Conservation (phyloP, 176 grass and related monocot species). For the Echinochloa phyllopogon region DNA sequence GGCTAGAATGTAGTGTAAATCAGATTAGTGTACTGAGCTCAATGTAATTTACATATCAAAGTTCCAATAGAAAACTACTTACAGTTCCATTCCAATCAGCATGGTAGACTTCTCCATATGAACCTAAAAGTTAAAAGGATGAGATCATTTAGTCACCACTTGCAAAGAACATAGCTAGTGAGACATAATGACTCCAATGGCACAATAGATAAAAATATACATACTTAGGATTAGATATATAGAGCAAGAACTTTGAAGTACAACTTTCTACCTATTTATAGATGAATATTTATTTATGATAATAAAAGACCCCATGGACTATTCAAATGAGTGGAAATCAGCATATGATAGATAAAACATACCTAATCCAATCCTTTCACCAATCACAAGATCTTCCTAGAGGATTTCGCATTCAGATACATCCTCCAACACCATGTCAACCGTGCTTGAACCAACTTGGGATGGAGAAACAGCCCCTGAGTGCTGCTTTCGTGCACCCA, state of each 20-base stretch:
- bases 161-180: slow-evolving; percentile 5
- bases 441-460: slow-evolving; percentile 50
- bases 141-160: slow-evolving; percentile 22
- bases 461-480: slow-evolving; percentile 54
- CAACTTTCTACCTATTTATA: slow-evolving; percentile 19
- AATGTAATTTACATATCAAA: slow-evolving; percentile 3
- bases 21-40: background rate
- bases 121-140: slow-evolving; percentile 67
- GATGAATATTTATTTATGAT: slow-evolving; percentile 29
- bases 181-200: slow-evolving; percentile 5
- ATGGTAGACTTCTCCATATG: slow-evolving; percentile 94
- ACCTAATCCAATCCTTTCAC: slow-evolving; percentile 96
- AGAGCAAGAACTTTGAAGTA: slow-evolving; percentile 11
- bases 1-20: background rate
- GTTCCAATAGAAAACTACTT: slow-evolving; percentile 43
- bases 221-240: slow-evolving; percentile 30
- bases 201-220: slow-evolving; percentile 28
- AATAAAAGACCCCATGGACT: slow-evolving; percentile 12
- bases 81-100: slow-evolving; percentile 97
- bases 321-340: slow-evolving; percentile 26
- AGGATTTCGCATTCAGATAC: slow-evolving; percentile 89
- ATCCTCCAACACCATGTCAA: slow-evolving; percentile 74
- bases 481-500: slow-evolving; percentile 45
- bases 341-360: slow-evolving; percentile 23
- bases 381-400: slow-evolving; percentile 87